These are phyloP conservation scores for Tricholoma hemisulphureum DNA, from an alignment of 768 basidiomycete genomes.

Conservation along the genomic window DNA sequence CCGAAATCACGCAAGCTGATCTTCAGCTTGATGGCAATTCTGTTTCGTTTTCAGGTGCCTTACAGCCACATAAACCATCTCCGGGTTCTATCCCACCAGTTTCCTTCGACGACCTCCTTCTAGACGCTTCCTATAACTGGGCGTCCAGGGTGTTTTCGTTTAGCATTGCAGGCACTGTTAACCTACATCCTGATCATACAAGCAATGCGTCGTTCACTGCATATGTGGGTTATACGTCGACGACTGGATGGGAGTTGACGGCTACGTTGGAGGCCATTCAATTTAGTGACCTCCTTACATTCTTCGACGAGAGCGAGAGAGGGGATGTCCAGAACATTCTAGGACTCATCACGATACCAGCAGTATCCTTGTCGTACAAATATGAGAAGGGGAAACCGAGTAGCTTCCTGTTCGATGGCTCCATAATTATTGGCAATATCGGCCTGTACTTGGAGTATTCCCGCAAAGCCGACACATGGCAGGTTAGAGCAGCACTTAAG, in stretches of 20 bases:
- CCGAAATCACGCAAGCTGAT: background rate
- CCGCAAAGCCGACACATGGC: background rate
- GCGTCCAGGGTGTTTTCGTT: background rate
- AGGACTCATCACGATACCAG: background rate
- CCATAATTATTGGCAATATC: background rate
- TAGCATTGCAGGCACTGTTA: background rate
- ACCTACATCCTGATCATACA: conserved; percentile 1
- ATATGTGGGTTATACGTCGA: too few species aligned
- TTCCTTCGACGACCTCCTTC: background rate
- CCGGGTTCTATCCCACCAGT: background rate
- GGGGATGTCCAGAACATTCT: background rate
- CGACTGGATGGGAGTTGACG: too few species aligned
- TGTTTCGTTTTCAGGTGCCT: background rate
- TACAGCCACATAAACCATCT: background rate
- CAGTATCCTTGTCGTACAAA: background rate
- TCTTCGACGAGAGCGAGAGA: background rate
- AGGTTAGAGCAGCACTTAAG: background rate
- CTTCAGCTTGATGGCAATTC: background rate
- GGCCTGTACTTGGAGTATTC: background rate
- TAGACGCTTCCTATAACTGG: background rate
- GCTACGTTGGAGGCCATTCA: too few species aligned
- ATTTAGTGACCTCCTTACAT: background rate
- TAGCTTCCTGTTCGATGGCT: background rate
- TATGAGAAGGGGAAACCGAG: background rate
- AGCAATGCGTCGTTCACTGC: too few species aligned